Conservation (phyloP, 169 alveolate genomes). For the Cryptosporidium ubiquitum region DNA sequence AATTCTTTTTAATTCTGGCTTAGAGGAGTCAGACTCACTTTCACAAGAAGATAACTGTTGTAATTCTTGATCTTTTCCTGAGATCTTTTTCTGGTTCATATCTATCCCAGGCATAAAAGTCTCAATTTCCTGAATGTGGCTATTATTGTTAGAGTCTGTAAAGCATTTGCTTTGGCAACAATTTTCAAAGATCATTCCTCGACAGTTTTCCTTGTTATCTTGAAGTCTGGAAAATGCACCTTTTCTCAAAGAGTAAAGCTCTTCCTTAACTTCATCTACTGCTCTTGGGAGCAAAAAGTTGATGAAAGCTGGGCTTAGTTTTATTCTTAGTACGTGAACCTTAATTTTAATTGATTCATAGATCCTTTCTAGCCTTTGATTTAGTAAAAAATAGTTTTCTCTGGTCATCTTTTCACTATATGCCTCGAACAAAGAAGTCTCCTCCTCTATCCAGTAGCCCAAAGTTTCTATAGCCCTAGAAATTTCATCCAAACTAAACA, state of each 20-base stretch:
- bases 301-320: slow-evolving; percentile 31
- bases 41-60: neutral
- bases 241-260: slow-evolving; percentile 19
- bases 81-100: neutral
- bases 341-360: slow-evolving; percentile 31
- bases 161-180: neutral
- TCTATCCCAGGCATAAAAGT: neutral
- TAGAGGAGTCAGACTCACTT: neutral
- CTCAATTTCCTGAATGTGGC: neutral
- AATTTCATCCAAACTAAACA: neutral
- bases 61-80: neutral
- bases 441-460: neutral
- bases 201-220: neutral
- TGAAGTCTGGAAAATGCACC: neutral
- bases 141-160: neutral
- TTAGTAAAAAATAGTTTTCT: neutral
- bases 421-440: neutral
- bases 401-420: neutral
- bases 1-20: neutral
- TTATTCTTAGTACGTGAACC: slow-evolving; percentile 19
- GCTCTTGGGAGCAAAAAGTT: slow-evolving; percentile 47
- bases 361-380: slow-evolving; percentile 26
- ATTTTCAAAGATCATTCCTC: neutral
- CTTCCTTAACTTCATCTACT: slow-evolving; percentile 43
- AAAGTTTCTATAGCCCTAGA: neutral